Conservation (phyloP, 2,329 filamentous ascomycete genomes). For the Stagonosporopsis cucurbitacearum region DNA sequence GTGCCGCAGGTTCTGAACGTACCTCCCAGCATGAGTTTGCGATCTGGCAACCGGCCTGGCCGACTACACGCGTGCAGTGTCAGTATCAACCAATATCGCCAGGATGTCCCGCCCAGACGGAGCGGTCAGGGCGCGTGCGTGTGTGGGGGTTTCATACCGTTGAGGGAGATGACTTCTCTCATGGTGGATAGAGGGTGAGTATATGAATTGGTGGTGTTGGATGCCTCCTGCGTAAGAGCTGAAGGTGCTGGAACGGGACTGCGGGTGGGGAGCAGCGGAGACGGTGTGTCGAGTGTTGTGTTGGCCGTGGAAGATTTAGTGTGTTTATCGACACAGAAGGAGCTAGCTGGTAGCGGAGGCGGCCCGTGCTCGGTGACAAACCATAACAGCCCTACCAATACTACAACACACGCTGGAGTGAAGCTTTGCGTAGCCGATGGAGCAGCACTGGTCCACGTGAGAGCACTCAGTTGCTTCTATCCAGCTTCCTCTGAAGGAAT, state of each 20-base stretch:
- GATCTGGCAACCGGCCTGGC: slow-evolving; percentile 99
- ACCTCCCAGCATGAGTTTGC: slow-evolving; percentile 99
- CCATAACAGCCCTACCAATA: slow-evolving; percentile 13
- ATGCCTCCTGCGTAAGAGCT: slow-evolving; percentile 18
- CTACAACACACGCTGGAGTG: slow-evolving; percentile 3
- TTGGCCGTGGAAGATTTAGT: slow-evolving; percentile 19
- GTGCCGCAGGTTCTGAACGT: slow-evolving; percentile 55
- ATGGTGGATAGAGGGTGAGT: slow-evolving; percentile 64
- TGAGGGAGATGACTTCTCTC: slow-evolving; percentile 99
- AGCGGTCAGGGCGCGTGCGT: slow-evolving; percentile 42
- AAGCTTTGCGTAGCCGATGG: slow-evolving; percentile 20
- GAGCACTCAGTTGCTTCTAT: slow-evolving; percentile 9
- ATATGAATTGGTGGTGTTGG: slow-evolving; percentile 38
- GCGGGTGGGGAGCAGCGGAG: slow-evolving; percentile 29
- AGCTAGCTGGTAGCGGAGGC: slow-evolving; percentile 18
- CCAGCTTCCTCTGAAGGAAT: background rate
- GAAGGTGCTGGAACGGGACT: slow-evolving; percentile 21
- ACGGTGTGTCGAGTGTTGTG: slow-evolving; percentile 34
- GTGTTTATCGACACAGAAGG: slow-evolving; percentile 20
- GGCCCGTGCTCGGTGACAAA: slow-evolving; percentile 15
- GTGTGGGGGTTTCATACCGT: slow-evolving; percentile 70
- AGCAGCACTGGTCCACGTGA: slow-evolving; percentile 24
- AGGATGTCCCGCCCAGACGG: slow-evolving; percentile 40
- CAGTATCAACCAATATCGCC: slow-evolving; percentile 53
- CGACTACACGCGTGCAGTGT: slow-evolving; percentile 73